Base-by-base conservation (phyloP, 2,329 filamentous ascomycete species). In the Sarocladium strictum region DNA sequence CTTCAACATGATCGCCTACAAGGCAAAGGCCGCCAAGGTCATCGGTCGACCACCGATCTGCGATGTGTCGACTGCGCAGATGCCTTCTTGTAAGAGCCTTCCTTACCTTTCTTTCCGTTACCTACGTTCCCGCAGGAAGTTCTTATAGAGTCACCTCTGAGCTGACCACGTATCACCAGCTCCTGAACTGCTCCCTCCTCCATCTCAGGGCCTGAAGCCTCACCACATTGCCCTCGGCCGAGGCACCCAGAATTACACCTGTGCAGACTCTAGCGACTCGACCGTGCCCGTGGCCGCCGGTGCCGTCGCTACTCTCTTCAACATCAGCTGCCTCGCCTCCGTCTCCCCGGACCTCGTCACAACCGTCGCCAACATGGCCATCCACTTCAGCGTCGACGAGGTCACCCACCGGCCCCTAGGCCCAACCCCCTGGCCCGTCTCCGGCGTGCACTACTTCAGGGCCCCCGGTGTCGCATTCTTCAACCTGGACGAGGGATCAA, bases 221-320 rank as follows among this genome's bases (percentile, higher is more conserved):
- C 80, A 83, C 65, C 89, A 95, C 70, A 87, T 97, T 54, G 89
- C 87, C 65, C 76, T 97, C 58, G 93, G 93, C 63, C 86, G 90
- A 43, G 93, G 93, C 57, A 94, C 89, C 7, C 86, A 97, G 74
- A 97, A 97, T 79, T 97, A 97, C 76, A 95, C 90, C 53, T 97
- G 93, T 76, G 76, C 81, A 56, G 73, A 78, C 54, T 71, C 71
- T 58, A 80, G 87, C 61, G 66, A 80, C 1, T 80, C 79, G 3
- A 79, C 83, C 0, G 72, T 72, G 0, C 92, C 93, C 14, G 76
- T 75, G 10, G 77, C 85, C 17, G 70, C 76, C 51, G 93, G 93
- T 59, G 93, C 93, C 54, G 66, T 90, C 0, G 93, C 93, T 54
- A 85, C 83, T 1, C 88, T 97, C 63, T 97, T 89, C 84, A 91